Evolutionary conservation across 208 protist species (phyloP).

Genomic region (Trypanosoma boissoni): DNA sequence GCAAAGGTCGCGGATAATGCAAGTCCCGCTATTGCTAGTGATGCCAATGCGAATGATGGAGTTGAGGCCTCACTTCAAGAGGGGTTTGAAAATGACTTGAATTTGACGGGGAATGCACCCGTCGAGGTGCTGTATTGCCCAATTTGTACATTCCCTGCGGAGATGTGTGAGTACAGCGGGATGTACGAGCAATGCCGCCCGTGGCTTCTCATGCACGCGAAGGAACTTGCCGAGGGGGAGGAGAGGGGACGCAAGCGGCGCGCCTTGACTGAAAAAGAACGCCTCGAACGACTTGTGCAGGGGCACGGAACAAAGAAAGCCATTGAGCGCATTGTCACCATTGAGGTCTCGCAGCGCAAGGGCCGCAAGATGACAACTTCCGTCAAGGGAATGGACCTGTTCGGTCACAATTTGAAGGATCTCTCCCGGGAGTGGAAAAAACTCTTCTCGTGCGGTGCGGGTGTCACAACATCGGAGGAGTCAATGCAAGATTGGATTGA

Average conservation of each 20-base stretch:
- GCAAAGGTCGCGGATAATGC: conserved; percentile 6
- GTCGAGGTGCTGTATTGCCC: conserved; percentile 90
- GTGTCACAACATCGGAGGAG: conserved; percentile 63
- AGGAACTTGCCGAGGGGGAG: conserved; percentile 78
- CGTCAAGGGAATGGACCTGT: conserved; percentile 83
- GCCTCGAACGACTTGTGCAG: conserved; percentile 70
- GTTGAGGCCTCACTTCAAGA: conserved; percentile 6
- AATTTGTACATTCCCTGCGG: conserved; percentile 87
- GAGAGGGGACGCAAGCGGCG: conserved; percentile 77
- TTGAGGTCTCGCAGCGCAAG: conserved; percentile 57
- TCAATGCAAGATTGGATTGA: conserved; percentile 74
- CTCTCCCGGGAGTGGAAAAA: conserved; percentile 79
- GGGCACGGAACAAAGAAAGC: conserved; percentile 80
- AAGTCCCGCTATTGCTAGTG: conserved; percentile 1
- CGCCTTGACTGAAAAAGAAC: conserved; percentile 80
- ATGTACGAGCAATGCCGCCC: conserved; percentile 90
- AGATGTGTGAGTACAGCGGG: conserved; percentile 91
- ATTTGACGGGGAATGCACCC: conserved; percentile 37
- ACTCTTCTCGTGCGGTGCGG: conserved; percentile 78
- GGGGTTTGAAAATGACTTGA: conserved; percentile 24
- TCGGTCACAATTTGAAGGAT: conserved; percentile 85
- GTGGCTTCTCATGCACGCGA: conserved; percentile 84
- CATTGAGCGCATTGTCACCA: conserved; percentile 63
- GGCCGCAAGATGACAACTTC: conserved; percentile 68
- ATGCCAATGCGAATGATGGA: conserved; percentile 6